These are phyloP conservation scores for Xanthoconium purpureum DNA, from an alignment of 768 basidiomycete genomes.

Conservation along the genomic window DNA sequence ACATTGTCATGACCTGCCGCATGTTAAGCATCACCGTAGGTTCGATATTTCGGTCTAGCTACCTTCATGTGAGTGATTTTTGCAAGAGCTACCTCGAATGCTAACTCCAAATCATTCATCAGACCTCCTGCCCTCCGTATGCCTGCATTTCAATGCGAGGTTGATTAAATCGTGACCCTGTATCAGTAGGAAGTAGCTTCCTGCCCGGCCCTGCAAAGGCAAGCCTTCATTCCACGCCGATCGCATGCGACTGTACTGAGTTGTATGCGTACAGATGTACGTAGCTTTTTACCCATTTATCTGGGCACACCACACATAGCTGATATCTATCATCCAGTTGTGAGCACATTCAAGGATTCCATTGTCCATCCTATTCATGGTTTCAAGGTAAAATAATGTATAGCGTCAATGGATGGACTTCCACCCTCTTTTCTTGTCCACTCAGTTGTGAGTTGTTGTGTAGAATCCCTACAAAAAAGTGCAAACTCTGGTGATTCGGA, in stretches of 20 bases:
- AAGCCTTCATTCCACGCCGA: too few species aligned
- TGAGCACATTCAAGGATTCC: neutral
- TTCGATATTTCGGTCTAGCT: constrained; percentile 8
- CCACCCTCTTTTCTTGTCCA: neutral
- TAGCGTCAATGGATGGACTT: neutral
- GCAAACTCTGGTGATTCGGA: neutral
- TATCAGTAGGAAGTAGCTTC: neutral
- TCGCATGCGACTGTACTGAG: too few species aligned
- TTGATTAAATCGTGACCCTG: neutral
- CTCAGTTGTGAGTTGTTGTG: neutral
- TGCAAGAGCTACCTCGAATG: too few species aligned
- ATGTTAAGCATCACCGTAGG: neutral
- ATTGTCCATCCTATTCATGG: neutral
- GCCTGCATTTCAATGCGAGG: neutral
- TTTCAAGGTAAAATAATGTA: neutral
- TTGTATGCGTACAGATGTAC: neutral
- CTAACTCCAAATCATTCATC: neutral
- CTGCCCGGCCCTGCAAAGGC: neutral
- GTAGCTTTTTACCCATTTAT: neutral
- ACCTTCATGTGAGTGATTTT: neutral
- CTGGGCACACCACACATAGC: too few species aligned
- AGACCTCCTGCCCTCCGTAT: neutral
- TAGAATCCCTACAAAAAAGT: too few species aligned
- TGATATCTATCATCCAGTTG: neutral
- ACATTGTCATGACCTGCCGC: neutral